Conservation (phyloP, 164 flowering plant species). For the Cinnamomum chago region DNA sequence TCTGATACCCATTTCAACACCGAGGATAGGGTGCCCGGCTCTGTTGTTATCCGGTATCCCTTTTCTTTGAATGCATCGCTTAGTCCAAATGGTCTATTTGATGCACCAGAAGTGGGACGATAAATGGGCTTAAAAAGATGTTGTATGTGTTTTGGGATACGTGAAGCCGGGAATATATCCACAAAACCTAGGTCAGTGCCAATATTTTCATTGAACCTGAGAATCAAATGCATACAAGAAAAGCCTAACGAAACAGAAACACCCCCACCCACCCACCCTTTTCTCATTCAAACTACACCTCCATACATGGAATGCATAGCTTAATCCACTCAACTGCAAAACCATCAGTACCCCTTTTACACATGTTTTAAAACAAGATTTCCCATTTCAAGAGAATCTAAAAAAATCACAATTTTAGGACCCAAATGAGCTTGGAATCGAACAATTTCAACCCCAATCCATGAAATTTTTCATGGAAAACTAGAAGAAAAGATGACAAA, state of each 20-base stretch:
- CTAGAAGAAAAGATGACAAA: neutral
- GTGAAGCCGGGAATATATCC: conserved; percentile 78
- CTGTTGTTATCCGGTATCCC: conserved; percentile 69
- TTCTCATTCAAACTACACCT: neutral
- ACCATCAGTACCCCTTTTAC: neutral
- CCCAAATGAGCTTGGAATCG: neutral
- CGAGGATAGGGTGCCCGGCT: conserved; percentile 44
- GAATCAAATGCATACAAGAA: neutral
- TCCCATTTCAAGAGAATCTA: neutral
- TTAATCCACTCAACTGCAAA: neutral
- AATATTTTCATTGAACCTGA: conserved; percentile 81
- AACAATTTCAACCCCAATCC: neutral
- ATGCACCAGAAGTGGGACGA: conserved; percentile 27
- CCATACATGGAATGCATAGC: neutral
- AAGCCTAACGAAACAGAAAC: neutral
- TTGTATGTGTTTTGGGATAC: conserved; percentile 62
- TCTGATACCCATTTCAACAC: conserved; percentile 67
- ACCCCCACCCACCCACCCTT: neutral
- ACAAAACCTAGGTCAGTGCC: conserved; percentile 73
- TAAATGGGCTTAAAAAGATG: conserved; percentile 57
- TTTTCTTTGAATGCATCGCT: conserved; percentile 36
- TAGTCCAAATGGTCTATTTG: conserved; percentile 18
- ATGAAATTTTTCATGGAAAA: neutral
- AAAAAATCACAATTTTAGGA: neutral
- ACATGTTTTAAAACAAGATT: neutral